Evolutionary conservation across 2,329 filamentous ascomycete genomes (phyloP), one percentile per base, ranked within the genome.

Genomic region (Alternaria longipes): DNA sequence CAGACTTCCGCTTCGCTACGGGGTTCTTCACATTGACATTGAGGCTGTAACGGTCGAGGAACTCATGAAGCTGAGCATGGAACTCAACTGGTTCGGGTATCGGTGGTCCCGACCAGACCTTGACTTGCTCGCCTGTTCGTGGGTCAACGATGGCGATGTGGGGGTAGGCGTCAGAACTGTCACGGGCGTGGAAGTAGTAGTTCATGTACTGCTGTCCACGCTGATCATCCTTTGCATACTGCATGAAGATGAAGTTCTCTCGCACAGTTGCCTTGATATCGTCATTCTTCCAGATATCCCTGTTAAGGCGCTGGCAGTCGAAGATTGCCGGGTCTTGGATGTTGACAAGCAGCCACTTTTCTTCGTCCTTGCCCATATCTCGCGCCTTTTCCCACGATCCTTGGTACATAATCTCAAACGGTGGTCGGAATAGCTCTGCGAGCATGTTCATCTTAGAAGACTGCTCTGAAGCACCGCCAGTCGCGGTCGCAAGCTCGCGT

Each of bases 71-170:
- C 74, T 97, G 92, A 74, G 93, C 92, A 62, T 97, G 87, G 70
- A 99, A 98, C 14, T 97, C 94, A 9, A 86, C 78, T 0, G 93
- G 82, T 40, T 85, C 86, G 1, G 94, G 90, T 55, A 94, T 91
- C 1, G 94, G 92, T 8, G 87, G 85, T 1, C 94, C 94, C 14
- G 91, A 93, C 94, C 95, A 98, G 1, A 94, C 87, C 82, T 99
- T 99, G 77, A 99, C 92, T 79, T 97, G 93, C 80, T 99, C 95
- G 62, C 95, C 95, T 0, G 95, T 99, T 61, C 95, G 87, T 2
- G 95, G 95, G 71, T 99, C 95, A 63, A 99, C 89, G 64, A 99
- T 97, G 45, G 93, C 93, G 59, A 98, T 95, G 76, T 99, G 94
- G 6, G 95, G 95, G 76, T 96, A 99, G 69, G 94, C 93, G 73